Conservation (phyloP, 176 grass and related monocot genomes). For the Elymus sibiricus region DNA sequence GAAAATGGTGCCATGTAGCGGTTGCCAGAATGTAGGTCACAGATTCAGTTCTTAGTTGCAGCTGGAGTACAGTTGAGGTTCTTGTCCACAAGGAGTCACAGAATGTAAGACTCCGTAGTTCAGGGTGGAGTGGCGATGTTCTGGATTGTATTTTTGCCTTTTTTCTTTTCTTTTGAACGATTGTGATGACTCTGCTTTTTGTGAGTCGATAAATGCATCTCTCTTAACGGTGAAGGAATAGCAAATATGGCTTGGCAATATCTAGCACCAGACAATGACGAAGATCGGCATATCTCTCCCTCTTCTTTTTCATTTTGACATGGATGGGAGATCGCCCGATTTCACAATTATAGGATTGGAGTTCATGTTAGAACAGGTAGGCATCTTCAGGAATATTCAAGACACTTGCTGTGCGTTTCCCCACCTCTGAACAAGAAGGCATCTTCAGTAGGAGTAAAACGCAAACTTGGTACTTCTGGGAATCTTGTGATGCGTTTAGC, state of each 20-base stretch:
- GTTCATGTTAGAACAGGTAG: neutral
- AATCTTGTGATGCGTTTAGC: slow-evolving; percentile 35
- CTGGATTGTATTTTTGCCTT: neutral
- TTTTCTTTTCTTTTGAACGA: neutral
- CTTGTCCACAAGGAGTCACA: neutral
- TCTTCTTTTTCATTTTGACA: neutral
- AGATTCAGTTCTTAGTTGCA: neutral
- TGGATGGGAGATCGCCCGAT: neutral
- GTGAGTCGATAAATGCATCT: neutral
- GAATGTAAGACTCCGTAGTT: too few species aligned
- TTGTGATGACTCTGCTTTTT: neutral
- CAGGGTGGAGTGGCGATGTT: too few species aligned
- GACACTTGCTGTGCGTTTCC: neutral
- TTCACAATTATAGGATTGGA: neutral
- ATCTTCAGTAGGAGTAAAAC: too few species aligned
- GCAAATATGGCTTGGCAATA: neutral
- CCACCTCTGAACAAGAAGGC: too few species aligned
- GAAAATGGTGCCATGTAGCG: neutral
- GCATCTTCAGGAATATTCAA: neutral
- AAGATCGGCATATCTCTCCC: neutral
- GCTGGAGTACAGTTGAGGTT: neutral
- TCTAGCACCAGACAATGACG: neutral
- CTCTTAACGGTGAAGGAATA: neutral
- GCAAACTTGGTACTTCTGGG: neutral
- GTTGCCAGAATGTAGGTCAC: neutral